Conservation (phyloP, 176 grass and related monocot species). For the Triticum urartu region DNA sequence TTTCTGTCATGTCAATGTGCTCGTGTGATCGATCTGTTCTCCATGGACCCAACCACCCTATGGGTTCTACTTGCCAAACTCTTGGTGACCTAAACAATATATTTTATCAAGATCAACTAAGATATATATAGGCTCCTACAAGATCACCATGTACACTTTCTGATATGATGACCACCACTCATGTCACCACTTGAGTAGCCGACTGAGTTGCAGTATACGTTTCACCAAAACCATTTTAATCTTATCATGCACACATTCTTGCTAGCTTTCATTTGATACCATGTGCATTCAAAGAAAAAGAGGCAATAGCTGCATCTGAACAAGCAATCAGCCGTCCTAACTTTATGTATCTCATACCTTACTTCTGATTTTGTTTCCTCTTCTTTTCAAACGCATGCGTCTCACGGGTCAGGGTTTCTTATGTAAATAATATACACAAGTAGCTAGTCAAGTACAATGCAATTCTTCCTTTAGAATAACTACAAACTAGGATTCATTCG, state of each 20-base stretch:
- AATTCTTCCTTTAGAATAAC: not conserved
- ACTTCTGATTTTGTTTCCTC: too few relatives aligned
- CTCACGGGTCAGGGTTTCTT: too few relatives aligned
- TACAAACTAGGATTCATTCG: not conserved
- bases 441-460: not conserved
- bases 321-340: not conserved
- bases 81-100: slow-evolving; percentile 16
- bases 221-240: too few relatives aligned
- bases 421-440: not conserved
- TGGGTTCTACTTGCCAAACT: slow-evolving; percentile 29
- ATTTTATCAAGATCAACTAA: not conserved
- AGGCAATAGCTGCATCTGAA: not conserved
- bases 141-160: not conserved
- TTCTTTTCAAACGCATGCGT: too few relatives aligned
- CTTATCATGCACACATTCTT: not conserved
- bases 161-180: not conserved
- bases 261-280: not conserved
- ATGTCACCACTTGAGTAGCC: not conserved
- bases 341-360: not conserved
- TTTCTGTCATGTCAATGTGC: slow-evolving; percentile 35
- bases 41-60: slow-evolving; percentile 26
- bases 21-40: slow-evolving; percentile 24
- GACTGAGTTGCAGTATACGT: not conserved
- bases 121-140: not conserved
- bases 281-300: not conserved